A percentile compares a stretch with the other conserved stretches of the same genome.
Conservation (phyloP, 1,284 basidiomycete genomes). For the Cryptococcus wingfieldii region DNA sequence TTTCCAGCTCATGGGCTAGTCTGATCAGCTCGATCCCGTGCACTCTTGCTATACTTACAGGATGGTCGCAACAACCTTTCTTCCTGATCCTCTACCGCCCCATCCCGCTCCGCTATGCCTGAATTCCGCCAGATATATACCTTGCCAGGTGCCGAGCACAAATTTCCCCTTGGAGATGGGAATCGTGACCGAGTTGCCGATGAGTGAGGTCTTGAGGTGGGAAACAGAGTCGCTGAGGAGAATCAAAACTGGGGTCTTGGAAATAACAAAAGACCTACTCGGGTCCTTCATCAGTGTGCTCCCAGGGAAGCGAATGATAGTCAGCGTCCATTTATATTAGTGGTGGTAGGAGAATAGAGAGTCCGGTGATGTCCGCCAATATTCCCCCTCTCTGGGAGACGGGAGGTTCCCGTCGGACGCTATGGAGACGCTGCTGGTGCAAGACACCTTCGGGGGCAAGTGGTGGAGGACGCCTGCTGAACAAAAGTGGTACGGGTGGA, state of each 20-base stretch:
- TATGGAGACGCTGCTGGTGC: too few relatives aligned
- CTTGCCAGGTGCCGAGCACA: conserved; percentile 90
- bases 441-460: too few relatives aligned
- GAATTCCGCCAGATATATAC: conserved; percentile 42
- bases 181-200: conserved; percentile 75
- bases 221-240: conserved; percentile 58
- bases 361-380: too few relatives aligned
- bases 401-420: too few relatives aligned
- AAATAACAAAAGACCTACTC: conserved; percentile 57
- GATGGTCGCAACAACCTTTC: conserved; percentile 45
- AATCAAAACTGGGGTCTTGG: not conserved
- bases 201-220: conserved; percentile 80
- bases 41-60: conserved; percentile 20
- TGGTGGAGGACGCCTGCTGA: too few relatives aligned
- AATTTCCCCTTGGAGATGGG: conserved; percentile 78
- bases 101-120: conserved; percentile 41
- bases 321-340: too few relatives aligned
- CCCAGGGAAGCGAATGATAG: too few relatives aligned
- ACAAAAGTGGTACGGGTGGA: too few relatives aligned
- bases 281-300: conserved; percentile 83
- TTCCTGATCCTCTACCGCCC: conserved; percentile 36
- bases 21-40: not conserved
- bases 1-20: not conserved
- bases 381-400: too few relatives aligned
- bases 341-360: too few relatives aligned